phyloP scores from a whole-genome alignment of 306 rosid species.

The Citrullus colocynthis region DNA sequence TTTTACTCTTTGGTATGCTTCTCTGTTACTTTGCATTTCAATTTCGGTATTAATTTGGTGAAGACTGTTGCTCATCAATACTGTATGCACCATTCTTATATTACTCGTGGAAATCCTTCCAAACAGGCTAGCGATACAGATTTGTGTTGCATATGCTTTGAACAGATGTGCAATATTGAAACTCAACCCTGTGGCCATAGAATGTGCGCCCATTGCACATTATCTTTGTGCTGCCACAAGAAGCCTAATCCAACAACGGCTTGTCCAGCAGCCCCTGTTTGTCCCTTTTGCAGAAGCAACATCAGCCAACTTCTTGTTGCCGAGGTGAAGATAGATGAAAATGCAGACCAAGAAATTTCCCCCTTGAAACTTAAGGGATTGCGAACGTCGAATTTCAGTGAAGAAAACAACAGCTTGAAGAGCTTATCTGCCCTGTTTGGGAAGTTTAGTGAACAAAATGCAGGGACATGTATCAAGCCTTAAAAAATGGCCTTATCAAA shows the following conservation, averaged over 20 bases:
- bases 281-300: slow-evolving; percentile 76
- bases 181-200: slow-evolving; percentile 75
- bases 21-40: background rate
- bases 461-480: background rate
- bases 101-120: background rate
- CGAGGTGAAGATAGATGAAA: slow-evolving; percentile 25
- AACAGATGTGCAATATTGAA: slow-evolving; percentile 76
- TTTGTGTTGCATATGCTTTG: slow-evolving; percentile 80
- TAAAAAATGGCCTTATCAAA: background rate
- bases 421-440: slow-evolving; percentile 60
- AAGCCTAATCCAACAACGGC: slow-evolving; percentile 53
- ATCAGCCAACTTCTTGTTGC: slow-evolving; percentile 54
- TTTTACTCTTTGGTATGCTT: background rate
- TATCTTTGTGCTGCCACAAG: slow-evolving; percentile 83
- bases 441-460: slow-evolving; percentile 18
- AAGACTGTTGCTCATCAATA: background rate
- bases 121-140: slow-evolving; percentile 51
- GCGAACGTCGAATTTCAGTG: slow-evolving; percentile 64
- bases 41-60: background rate
- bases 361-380: slow-evolving; percentile 54
- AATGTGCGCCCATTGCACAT: slow-evolving; percentile 83
- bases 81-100: background rate
- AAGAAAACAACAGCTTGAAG: slow-evolving; percentile 84
- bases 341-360: slow-evolving; percentile 35
- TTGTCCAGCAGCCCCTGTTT: slow-evolving; percentile 40